Percentiles rank a stretch among this genome's conserved stretches.
These are phyloP conservation scores for Trichophyton rubrum DNA, from an alignment of 2,329 filamentous ascomycete species.

Conservation along the genomic window DNA sequence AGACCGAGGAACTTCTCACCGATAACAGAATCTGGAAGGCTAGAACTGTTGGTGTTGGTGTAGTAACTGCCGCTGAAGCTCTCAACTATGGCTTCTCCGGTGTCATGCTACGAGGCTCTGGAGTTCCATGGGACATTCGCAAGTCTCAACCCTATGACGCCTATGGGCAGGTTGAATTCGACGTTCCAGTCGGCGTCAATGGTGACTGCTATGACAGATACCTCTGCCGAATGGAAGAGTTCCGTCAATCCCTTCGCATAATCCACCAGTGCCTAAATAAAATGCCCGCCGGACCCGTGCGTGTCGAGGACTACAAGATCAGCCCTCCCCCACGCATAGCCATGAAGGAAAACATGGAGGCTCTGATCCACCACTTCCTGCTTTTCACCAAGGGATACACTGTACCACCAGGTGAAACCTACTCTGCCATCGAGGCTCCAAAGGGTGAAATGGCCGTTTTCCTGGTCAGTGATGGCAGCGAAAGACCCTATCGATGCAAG, in stretches of 20 bases:
- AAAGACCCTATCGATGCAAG: constrained; percentile 94
- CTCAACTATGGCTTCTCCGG: constrained; percentile 93
- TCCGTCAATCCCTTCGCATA: constrained; percentile 93
- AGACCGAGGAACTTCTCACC: constrained; percentile 95
- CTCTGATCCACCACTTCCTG: constrained; percentile 96
- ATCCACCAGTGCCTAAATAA: constrained; percentile 98
- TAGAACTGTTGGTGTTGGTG: constrained; percentile 79
- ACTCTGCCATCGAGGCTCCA: constrained; percentile 95
- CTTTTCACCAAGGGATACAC: constrained; percentile 98
- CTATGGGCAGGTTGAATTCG: constrained; percentile 95
- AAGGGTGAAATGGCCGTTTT: constrained; percentile 99
- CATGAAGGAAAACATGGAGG: constrained; percentile 99
- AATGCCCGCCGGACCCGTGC: constrained; percentile 88
- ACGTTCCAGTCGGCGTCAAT: constrained; percentile 90
- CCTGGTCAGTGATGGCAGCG: constrained; percentile 87
- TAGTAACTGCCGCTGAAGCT: constrained; percentile 84
- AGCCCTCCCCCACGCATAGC: constrained; percentile 86
- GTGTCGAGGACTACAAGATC: constrained; percentile 98
- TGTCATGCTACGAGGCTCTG: constrained; percentile 94
- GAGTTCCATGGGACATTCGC: constrained; percentile 89
- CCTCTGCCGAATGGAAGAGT: constrained; percentile 98
- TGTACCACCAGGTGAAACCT: constrained; percentile 94
- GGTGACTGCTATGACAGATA: constrained; percentile 99
- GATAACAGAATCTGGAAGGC: constrained; percentile 99
- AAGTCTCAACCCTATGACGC: constrained; percentile 97